Evolutionary conservation across 371 early-diverging fungal species (phyloP), one percentile per base, ranked within the genome.

Genomic region (Lichtheimia ornata): DNA sequence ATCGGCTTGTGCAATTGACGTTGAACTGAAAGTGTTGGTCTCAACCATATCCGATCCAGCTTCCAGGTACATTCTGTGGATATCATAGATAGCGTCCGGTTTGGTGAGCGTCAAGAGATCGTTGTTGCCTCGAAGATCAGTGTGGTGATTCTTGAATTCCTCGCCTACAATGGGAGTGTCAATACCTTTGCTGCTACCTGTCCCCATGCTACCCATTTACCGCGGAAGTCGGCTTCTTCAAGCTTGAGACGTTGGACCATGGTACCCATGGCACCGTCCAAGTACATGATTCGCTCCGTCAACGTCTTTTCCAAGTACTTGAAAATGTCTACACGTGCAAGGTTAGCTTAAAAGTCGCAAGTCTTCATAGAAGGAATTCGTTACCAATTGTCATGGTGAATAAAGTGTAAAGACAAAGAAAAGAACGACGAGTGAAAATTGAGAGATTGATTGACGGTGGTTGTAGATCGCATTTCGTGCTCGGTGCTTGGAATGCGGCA

Each of bases 261-360:
- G 47, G 96, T 95, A 43, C 94, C 96, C 96, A 95, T 95, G 44
- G 89, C 95, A 62, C 94, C 96, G 71, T 96, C 97, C 57, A 96
- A 84, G 77, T 88, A 94, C 92, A 96, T 90, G 71, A 95, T 95
- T 58, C 95, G 84, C 73, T 91, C 79, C 63, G 77, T 69, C 50
- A 96, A 78, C 14, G 89, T 89, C 64, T 86, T 71, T 53, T 86
- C 84, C 55, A 96, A 86, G 70, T 92, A 93, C 58, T 80, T 82
- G 65, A 76, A 75, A 28, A 81, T 64, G 71, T 84, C 84, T 79
- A 57, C 22, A 14, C 11, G 35, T 0, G 11, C 35, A 11, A 9
- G 35, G 11, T 35, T 35, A 35, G 35, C 9, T 28, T 28, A 4
- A 7, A 0, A 22, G 28, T 28, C 4, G 4, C 5, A 9, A 9